Percentiles rank a stretch among this genome's conserved stretches.
phyloP scores from a whole-genome alignment of 441 rosid genomes.

The Kokia cookei region DNA sequence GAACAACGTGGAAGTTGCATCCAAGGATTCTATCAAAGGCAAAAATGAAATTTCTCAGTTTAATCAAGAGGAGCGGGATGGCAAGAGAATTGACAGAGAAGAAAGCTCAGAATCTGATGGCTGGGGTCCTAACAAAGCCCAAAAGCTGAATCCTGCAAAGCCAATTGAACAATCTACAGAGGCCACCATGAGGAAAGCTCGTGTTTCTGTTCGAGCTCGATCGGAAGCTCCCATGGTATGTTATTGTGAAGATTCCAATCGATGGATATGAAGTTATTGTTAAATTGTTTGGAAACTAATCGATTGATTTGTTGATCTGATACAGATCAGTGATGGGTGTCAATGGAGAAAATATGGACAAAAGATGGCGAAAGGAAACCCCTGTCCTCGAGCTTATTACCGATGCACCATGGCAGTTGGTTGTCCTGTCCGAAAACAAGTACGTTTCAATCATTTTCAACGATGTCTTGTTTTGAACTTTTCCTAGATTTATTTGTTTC shows the following conservation, averaged over 20 bases:
- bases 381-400: constrained; percentile 61
- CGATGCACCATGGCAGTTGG: constrained; percentile 58
- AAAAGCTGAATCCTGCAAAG: constrained; percentile 33
- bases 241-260: neutral
- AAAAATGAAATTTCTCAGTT: constrained; percentile 14
- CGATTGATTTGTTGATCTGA: neutral
- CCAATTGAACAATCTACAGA: constrained; percentile 56
- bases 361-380: constrained; percentile 60
- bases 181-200: constrained; percentile 94
- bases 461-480: neutral
- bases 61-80: constrained; percentile 22
- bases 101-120: constrained; percentile 54
- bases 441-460: neutral
- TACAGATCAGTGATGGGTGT: constrained; percentile 71
- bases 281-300: neutral
- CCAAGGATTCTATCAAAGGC: constrained; percentile 6
- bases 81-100: constrained; percentile 42
- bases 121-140: constrained; percentile 55
- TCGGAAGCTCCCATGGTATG: constrained; percentile 95
- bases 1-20: constrained; percentile 18
- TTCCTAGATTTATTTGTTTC: neutral
- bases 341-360: constrained; percentile 68
- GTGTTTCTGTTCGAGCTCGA: constrained; percentile 95
- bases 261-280: neutral
- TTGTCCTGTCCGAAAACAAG: constrained; percentile 65